Evolutionary conservation across 306 rosid genomes (phyloP).

Genomic region (Astragalus membranaceus): DNA sequence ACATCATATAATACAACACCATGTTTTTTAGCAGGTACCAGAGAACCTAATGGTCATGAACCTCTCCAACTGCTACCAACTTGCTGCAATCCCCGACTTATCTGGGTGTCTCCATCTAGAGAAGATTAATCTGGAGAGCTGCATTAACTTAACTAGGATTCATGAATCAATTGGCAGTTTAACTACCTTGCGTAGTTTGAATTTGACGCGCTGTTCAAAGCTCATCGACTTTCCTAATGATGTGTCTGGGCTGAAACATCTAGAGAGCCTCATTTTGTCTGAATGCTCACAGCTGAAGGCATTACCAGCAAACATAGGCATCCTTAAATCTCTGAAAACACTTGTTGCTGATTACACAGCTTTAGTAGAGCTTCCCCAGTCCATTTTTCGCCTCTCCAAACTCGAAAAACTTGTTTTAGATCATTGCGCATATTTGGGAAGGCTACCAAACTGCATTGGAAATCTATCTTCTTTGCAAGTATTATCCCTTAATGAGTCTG

Average conservation of each 20-base stretch:
- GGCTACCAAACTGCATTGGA: constrained; percentile 46
- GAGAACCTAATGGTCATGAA: constrained; percentile 42
- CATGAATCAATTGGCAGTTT: constrained; percentile 49
- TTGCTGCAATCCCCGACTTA: constrained; percentile 45
- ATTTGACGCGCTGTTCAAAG: constrained; percentile 30
- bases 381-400: constrained; percentile 36
- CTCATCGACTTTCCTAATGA: constrained; percentile 41
- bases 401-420: constrained; percentile 43
- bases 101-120: constrained; percentile 37
- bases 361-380: constrained; percentile 38
- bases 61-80: constrained; percentile 31
- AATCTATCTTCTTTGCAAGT: constrained; percentile 38
- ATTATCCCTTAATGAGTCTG: constrained; percentile 35
- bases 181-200: constrained; percentile 36
- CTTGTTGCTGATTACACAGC: constrained; percentile 38
- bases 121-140: constrained; percentile 41
- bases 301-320: constrained; percentile 41
- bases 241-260: constrained; percentile 47
- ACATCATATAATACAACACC: not conserved
- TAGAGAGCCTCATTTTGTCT: constrained; percentile 44
- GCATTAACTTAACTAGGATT: constrained; percentile 33
- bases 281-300: constrained; percentile 33
- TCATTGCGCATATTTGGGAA: constrained; percentile 28
- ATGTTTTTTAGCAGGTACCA: constrained; percentile 36
- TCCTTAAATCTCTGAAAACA: constrained; percentile 36